Evolutionary conservation across 495 filamentous ascomycete species (phyloP).

Genomic region (Evernia prunastri): DNA sequence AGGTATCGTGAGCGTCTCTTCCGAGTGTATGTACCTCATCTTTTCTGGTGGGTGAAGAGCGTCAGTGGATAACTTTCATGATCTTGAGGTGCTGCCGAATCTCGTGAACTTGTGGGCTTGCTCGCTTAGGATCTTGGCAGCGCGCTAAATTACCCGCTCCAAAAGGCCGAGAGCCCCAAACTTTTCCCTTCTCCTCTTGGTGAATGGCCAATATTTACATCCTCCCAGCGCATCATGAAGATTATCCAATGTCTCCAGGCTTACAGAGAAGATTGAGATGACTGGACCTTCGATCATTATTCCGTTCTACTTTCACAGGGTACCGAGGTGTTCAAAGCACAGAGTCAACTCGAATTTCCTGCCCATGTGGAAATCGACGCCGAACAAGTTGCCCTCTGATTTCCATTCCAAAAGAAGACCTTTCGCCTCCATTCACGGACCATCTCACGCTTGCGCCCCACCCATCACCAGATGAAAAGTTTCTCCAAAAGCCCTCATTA

Average conservation of each 20-base stretch:
- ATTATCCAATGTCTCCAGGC: background rate
- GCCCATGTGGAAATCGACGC: background rate
- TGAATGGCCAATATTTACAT: too few species aligned
- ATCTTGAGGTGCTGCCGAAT: background rate
- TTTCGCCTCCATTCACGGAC: background rate
- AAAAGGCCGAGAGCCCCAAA: too few species aligned
- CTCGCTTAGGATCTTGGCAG: constrained; percentile 13
- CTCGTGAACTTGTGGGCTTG: constrained; percentile 8
- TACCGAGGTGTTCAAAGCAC: background rate
- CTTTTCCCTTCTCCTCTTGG: too few species aligned
- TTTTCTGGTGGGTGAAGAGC: constrained; percentile 41
- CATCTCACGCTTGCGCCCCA: background rate
- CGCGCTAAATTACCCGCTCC: constrained; percentile 7
- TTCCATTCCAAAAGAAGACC: background rate
- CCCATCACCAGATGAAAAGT: background rate
- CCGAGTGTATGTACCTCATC: constrained; percentile 98
- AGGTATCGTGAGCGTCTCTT: constrained; percentile 88
- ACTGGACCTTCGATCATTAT: background rate
- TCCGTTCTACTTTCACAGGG: background rate
- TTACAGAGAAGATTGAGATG: background rate
- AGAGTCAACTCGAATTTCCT: background rate
- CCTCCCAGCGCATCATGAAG: constrained; percentile 9
- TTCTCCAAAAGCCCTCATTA: background rate
- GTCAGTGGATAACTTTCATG: constrained; percentile 9
- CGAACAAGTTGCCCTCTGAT: background rate